These are phyloP conservation scores for Epichloe brachyelytri DNA, from an alignment of 2,329 filamentous ascomycete genomes.

Conservation along the genomic window DNA sequence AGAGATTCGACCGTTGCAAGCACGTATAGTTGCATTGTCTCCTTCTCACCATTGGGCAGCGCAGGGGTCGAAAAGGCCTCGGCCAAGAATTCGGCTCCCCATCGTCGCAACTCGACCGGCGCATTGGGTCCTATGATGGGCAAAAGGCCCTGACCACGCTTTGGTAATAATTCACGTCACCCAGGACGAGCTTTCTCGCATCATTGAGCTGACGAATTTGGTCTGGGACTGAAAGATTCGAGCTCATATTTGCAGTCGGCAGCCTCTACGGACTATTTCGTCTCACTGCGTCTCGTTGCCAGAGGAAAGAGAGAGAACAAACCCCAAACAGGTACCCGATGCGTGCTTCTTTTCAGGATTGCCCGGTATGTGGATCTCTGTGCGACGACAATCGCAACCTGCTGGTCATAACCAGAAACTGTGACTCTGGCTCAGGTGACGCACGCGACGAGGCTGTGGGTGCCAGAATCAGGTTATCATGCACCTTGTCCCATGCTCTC, in stretches of 20 bases:
- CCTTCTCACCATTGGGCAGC: slow-evolving; percentile 65
- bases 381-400: not conserved
- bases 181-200: slow-evolving; percentile 78
- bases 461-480: slow-evolving; percentile 2
- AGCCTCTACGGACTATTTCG: not conserved
- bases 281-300: not conserved
- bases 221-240: slow-evolving; percentile 49
- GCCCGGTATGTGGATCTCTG: not conserved
- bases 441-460: not conserved
- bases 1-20: slow-evolving; percentile 63
- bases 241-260: slow-evolving; percentile 34
- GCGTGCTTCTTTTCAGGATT: not conserved
- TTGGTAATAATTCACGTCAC: slow-evolving; percentile 77
- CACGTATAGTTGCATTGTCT: slow-evolving; percentile 62
- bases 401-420: not conserved
- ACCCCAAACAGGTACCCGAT: not conserved
- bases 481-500: slow-evolving; percentile 3
- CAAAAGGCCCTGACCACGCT: slow-evolving; percentile 89
- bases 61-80: slow-evolving; percentile 94
- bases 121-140: slow-evolving; percentile 71
- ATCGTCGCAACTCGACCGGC: slow-evolving; percentile 73
- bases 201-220: slow-evolving; percentile 81
- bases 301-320: not conserved
- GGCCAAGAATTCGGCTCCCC: slow-evolving; percentile 90
- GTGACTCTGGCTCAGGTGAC: not conserved